phyloP scores from a whole-genome alignment of 2,329 filamentous ascomycete species.

The Alternaria viburni region DNA sequence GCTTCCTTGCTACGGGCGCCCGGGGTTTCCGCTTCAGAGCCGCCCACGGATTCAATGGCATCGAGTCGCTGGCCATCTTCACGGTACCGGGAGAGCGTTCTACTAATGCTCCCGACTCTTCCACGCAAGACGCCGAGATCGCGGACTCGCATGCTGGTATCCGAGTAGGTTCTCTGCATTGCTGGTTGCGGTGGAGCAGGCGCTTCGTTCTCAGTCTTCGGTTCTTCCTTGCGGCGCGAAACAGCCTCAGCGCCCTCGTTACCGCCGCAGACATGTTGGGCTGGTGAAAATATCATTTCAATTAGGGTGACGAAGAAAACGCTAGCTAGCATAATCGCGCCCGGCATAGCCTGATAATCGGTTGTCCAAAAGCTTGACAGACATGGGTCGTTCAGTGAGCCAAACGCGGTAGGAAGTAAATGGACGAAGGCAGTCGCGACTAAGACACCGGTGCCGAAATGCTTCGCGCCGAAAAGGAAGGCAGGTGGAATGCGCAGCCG shows the following conservation, averaged over 20 bases:
- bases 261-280: slow-evolving; percentile 63
- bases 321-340: slow-evolving; percentile 67
- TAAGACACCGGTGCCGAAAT: slow-evolving; percentile 74
- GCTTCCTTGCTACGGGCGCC: slow-evolving; percentile 43
- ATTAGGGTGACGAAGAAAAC: slow-evolving; percentile 67
- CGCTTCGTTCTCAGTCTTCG: slow-evolving; percentile 3
- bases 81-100: slow-evolving; percentile 37
- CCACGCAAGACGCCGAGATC: slow-evolving; percentile 32
- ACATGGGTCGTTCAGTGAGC: slow-evolving; percentile 51
- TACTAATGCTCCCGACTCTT: slow-evolving; percentile 35
- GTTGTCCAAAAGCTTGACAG: slow-evolving; percentile 64
- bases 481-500: slow-evolving; percentile 64
- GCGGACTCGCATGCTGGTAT: slow-evolving; percentile 33
- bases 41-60: slow-evolving; percentile 53
- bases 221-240: slow-evolving; percentile 18
- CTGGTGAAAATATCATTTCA: slow-evolving; percentile 65
- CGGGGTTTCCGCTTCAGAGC: slow-evolving; percentile 51
- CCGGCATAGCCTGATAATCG: slow-evolving; percentile 65
- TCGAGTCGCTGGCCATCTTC: slow-evolving; percentile 32
- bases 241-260: slow-evolving; percentile 45
- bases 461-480: slow-evolving; percentile 65
- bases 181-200: slow-evolving; percentile 5
- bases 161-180: slow-evolving; percentile 26
- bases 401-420: slow-evolving; percentile 66
- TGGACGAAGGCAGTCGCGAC: slow-evolving; percentile 86